Evolutionary conservation across 345 rosid species (phyloP).

Genomic region (Eutrema yunnanense): DNA sequence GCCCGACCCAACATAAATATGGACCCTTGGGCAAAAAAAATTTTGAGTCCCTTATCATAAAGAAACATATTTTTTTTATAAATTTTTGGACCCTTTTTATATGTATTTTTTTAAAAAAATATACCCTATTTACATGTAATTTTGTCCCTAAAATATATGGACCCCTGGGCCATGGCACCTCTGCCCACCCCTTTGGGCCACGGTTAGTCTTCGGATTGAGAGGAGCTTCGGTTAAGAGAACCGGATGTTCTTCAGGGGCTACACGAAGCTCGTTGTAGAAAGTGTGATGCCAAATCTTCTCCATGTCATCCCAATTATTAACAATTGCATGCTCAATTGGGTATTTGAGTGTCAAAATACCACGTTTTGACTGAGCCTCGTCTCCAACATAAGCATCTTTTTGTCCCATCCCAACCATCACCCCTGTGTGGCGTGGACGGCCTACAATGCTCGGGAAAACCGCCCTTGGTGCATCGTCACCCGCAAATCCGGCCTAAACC

Average conservation of each 20-base stretch:
- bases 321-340: constrained; percentile 81
- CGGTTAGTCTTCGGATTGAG: constrained; percentile 83
- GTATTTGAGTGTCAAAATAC: constrained; percentile 60
- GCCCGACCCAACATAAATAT: no score
- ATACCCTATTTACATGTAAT: no score
- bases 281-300: constrained; percentile 82
- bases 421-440: constrained; percentile 80
- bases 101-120: no score
- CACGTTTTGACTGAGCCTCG: constrained; percentile 60
- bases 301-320: constrained; percentile 93
- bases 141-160: no score
- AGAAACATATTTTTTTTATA: no score
- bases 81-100: no score
- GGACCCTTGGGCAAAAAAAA: no score
- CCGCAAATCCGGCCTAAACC: constrained; percentile 73
- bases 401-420: constrained; percentile 74
- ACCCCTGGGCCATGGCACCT: no score
- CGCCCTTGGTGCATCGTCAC: constrained; percentile 80
- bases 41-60: no score
- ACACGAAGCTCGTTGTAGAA: constrained; percentile 88
- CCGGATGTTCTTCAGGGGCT: constrained; percentile 75
- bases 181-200: neutral
- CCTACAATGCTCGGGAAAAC: constrained; percentile 85
- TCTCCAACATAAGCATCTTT: constrained; percentile 88
- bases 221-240: constrained; percentile 78